A percentile compares a stretch with the other conserved stretches of the same genome.
Conservation (phyloP, 768 basidiomycete genomes). For the Clitopilus passeckerianus region DNA sequence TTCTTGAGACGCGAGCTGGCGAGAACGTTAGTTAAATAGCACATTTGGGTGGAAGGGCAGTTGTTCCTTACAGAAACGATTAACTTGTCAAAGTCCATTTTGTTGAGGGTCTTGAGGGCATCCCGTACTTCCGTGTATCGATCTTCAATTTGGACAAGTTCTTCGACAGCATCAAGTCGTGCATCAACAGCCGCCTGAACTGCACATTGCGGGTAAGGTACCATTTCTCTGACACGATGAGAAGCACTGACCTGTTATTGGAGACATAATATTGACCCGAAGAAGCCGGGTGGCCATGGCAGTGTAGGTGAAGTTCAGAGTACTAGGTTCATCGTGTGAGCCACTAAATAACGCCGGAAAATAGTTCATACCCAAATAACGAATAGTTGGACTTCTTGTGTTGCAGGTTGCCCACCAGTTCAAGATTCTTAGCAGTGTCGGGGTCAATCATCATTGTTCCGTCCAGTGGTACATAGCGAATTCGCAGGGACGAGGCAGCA, state of each 20-base stretch:
- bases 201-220: constrained; percentile 15
- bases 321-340: constrained; percentile 27
- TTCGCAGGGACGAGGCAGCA: constrained; percentile 62
- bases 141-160: constrained; percentile 75
- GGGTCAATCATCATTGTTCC: constrained; percentile 95
- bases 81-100: constrained; percentile 86
- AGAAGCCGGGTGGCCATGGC: constrained; percentile 86
- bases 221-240: background rate
- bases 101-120: constrained; percentile 66
- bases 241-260: constrained; percentile 56
- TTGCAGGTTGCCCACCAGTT: constrained; percentile 76
- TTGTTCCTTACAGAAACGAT: constrained; percentile 52
- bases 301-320: constrained; percentile 79
- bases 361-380: constrained; percentile 61
- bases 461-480: constrained; percentile 74
- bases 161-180: constrained; percentile 84
- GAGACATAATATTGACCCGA: constrained; percentile 76
- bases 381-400: constrained; percentile 67
- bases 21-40: background rate
- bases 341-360: background rate
- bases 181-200: constrained; percentile 67
- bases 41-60: background rate
- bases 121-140: constrained; percentile 62
- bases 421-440: constrained; percentile 84
- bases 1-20: constrained; percentile 64